Evolutionary conservation across 2,329 filamentous ascomycete species (phyloP).

Genomic region (Ramichloridium luteum): DNA sequence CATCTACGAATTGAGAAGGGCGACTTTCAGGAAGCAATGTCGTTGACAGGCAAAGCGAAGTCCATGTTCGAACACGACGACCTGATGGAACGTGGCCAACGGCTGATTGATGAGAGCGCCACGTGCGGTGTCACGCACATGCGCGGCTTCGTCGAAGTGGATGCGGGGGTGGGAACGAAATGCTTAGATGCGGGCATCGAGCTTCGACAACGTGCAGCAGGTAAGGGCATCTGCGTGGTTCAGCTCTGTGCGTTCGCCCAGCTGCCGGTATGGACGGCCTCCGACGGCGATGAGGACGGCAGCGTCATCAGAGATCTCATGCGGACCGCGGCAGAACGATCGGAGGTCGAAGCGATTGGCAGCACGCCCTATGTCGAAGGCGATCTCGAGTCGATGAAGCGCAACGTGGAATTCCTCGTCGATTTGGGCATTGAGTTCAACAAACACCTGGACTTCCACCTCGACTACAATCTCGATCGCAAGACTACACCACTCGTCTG

Average conservation of each 20-base stretch:
- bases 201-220: conserved; percentile 40
- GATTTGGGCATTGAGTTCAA: conserved; percentile 37
- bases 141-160: conserved; percentile 60
- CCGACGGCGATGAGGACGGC: conserved; percentile 26
- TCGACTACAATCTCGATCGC: conserved; percentile 55
- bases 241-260: conserved; percentile 63
- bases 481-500: conserved; percentile 40
- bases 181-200: conserved; percentile 46
- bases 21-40: conserved; percentile 54
- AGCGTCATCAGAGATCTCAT: conserved; percentile 41
- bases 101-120: conserved; percentile 54
- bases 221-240: conserved; percentile 41
- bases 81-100: conserved; percentile 50
- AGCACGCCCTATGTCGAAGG: conserved; percentile 60
- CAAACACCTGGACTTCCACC: conserved; percentile 56
- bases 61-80: conserved; percentile 48
- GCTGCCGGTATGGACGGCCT: conserved; percentile 50
- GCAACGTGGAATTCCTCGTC: conserved; percentile 54
- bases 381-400: conserved; percentile 33
- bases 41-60: conserved; percentile 49
- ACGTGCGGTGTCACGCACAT: conserved; percentile 54
- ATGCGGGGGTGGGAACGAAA: conserved; percentile 46
- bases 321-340: conserved; percentile 29
- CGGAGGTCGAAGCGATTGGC: conserved; percentile 47
- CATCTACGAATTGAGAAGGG: conserved; percentile 49